Evolutionary conservation across 1,139 yeast species (phyloP).

Genomic region (Lodderomyces oxycetoniae): DNA sequence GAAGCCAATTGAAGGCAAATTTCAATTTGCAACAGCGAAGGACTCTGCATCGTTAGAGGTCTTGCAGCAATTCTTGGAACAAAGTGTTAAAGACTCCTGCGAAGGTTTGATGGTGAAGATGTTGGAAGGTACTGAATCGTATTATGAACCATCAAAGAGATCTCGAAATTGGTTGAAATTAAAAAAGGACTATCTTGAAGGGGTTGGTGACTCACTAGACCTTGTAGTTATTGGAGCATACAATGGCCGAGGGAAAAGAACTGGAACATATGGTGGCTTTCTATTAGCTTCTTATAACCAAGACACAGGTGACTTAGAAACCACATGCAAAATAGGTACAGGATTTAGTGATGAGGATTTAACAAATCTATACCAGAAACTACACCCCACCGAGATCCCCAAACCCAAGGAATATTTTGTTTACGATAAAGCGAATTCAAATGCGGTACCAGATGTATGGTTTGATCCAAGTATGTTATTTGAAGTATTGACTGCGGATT

Average conservation of each 20-base stretch:
- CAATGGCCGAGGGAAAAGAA: slow-evolving; percentile 89
- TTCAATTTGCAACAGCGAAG: slow-evolving; percentile 72
- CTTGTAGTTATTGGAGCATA: slow-evolving; percentile 93
- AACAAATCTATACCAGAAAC: slow-evolving; percentile 50
- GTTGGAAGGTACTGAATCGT: slow-evolving; percentile 74
- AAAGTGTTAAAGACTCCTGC: slow-evolving; percentile 83
- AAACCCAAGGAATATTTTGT: slow-evolving; percentile 68
- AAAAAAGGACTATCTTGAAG: slow-evolving; percentile 89
- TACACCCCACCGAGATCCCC: slow-evolving; percentile 64
- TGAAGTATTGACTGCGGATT: slow-evolving; percentile 92
- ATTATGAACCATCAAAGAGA: slow-evolving; percentile 91
- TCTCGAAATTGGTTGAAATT: slow-evolving; percentile 93
- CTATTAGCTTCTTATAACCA: slow-evolving; percentile 83
- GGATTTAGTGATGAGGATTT: slow-evolving; percentile 90
- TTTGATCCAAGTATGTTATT: slow-evolving; percentile 83
- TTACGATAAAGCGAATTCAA: slow-evolving; percentile 58
- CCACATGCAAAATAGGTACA: slow-evolving; percentile 95
- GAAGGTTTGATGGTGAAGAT: slow-evolving; percentile 97
- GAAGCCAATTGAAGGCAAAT: slow-evolving; percentile 65
- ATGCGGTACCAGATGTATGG: slow-evolving; percentile 90
- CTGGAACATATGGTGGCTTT: slow-evolving; percentile 93
- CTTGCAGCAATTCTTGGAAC: slow-evolving; percentile 81
- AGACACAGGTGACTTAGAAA: slow-evolving; percentile 88
- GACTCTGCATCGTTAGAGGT: slow-evolving; percentile 76
- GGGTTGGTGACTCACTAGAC: slow-evolving; percentile 94